Percentiles rank a stretch among this genome's conserved stretches.
Evolutionary conservation across 371 early-diverging fungal species (phyloP).

Genomic region (Mortierella sp.): DNA sequence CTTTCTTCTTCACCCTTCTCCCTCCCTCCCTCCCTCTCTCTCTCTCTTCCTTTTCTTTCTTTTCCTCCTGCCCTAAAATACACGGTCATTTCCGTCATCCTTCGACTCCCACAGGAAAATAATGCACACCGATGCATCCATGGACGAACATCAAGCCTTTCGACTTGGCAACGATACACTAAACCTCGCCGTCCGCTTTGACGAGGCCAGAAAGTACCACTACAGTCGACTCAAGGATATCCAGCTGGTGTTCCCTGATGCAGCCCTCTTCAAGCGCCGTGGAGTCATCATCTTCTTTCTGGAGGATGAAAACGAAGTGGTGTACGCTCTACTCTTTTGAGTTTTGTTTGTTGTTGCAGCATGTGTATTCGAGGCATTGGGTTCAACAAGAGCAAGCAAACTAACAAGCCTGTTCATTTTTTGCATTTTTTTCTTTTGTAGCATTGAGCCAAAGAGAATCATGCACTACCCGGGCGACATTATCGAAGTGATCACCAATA

Average conservation of each 20-base stretch:
- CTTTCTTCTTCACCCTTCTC: too few relatives aligned
- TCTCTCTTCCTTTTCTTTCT: too few relatives aligned
- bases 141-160: not conserved
- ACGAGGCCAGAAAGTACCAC: not conserved
- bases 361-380: not conserved
- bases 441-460: not conserved
- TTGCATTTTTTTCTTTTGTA: not conserved
- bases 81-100: too few relatives aligned
- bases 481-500: not conserved
- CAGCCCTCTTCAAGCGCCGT: not conserved
- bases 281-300: not conserved
- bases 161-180: not conserved
- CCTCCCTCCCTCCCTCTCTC: too few relatives aligned
- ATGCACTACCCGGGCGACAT: not conserved
- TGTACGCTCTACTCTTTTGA: not conserved
- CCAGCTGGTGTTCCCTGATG: not conserved
- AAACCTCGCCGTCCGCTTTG: not conserved
- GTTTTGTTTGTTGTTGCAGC: not conserved
- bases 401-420: not conserved
- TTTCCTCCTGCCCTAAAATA: too few relatives aligned
- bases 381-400: not conserved
- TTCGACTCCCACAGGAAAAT: too few relatives aligned
- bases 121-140: not conserved
- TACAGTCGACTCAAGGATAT: constrained; percentile 1
- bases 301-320: not conserved